These are phyloP conservation scores for Acacia melanoxylon DNA, from an alignment of 306 rosid genomes.

Conservation along the genomic window DNA sequence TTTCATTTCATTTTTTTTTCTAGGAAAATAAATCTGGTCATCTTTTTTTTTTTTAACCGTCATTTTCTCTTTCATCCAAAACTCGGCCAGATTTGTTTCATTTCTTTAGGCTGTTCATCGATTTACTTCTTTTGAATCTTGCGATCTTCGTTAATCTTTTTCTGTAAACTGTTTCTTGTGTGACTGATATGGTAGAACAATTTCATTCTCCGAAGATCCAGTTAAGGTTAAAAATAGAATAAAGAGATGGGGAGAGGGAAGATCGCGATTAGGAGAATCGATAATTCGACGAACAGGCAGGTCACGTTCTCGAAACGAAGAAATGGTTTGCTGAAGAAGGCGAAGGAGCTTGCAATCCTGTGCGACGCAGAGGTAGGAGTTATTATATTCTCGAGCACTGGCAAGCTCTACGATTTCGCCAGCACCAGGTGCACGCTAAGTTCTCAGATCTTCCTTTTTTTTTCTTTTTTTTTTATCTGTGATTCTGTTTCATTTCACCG, in stretches of 20 bases:
- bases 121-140: neutral
- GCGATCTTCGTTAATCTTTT: neutral
- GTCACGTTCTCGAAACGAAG: constrained; percentile 38
- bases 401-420: constrained; percentile 27
- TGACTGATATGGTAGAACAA: neutral
- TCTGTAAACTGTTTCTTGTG: neutral
- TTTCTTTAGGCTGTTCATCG: neutral
- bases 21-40: constrained; percentile 21
- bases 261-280: constrained; percentile 41
- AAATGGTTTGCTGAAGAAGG: constrained; percentile 30
- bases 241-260: constrained; percentile 40
- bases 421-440: constrained; percentile 10
- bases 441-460: constrained; percentile 3
- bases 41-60: neutral
- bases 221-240: neutral
- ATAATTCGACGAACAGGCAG: constrained; percentile 42
- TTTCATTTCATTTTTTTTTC: neutral
- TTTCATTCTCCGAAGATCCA: neutral
- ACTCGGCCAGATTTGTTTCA: neutral
- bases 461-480: neutral
- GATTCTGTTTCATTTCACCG: neutral
- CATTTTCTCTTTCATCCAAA: constrained; percentile 1
- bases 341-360: constrained; percentile 25
- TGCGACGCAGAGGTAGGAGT: constrained; percentile 28
- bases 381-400: constrained; percentile 25